Evolutionary conservation across 2,329 filamentous ascomycete species (phyloP).

Genomic region (Fusarium sp.): DNA sequence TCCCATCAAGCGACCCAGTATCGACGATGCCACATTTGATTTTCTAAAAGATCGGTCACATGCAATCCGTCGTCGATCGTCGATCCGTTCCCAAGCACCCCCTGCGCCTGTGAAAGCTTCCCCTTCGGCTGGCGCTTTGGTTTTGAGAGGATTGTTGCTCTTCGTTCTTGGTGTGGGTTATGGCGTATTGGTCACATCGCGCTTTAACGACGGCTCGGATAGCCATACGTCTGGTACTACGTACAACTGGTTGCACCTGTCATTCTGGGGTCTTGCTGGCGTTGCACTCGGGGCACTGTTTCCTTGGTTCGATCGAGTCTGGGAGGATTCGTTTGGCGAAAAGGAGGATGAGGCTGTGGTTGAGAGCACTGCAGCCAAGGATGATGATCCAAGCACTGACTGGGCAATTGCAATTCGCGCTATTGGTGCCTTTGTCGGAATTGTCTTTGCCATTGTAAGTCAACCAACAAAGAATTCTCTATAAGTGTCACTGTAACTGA

Average conservation of each 20-base stretch:
- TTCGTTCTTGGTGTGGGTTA: conserved; percentile 86
- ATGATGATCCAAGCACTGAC: conserved; percentile 64
- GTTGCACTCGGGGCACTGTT: conserved; percentile 81
- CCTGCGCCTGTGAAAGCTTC: conserved; percentile 44
- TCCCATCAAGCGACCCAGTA: conserved; percentile 60
- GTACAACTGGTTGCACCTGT: conserved; percentile 74
- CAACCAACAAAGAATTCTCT: neutral
- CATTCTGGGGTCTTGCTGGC: conserved; percentile 84
- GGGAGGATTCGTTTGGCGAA: conserved; percentile 66
- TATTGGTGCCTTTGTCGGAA: conserved; percentile 70
- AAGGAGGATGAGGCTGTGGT: conserved; percentile 47
- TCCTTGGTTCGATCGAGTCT: conserved; percentile 85
- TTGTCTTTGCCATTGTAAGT: conserved; percentile 80
- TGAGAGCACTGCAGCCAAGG: conserved; percentile 46
- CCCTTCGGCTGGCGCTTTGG: conserved; percentile 59
- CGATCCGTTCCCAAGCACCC: conserved; percentile 47
- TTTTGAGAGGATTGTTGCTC: conserved; percentile 71
- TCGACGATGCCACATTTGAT: conserved; percentile 59
- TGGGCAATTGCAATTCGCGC: conserved; percentile 76
- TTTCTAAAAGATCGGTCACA: conserved; percentile 57
- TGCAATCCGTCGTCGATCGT: conserved; percentile 50
- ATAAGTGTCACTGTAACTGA: conserved; percentile 18
- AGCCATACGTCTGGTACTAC: conserved; percentile 70
- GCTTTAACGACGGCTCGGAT: conserved; percentile 75
- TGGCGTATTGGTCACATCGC: conserved; percentile 78